Evolutionary conservation across 2,329 filamentous ascomycete genomes (phyloP), one percentile per base, ranked within the genome.

Genomic region (Rachicladosporium sp.): DNA sequence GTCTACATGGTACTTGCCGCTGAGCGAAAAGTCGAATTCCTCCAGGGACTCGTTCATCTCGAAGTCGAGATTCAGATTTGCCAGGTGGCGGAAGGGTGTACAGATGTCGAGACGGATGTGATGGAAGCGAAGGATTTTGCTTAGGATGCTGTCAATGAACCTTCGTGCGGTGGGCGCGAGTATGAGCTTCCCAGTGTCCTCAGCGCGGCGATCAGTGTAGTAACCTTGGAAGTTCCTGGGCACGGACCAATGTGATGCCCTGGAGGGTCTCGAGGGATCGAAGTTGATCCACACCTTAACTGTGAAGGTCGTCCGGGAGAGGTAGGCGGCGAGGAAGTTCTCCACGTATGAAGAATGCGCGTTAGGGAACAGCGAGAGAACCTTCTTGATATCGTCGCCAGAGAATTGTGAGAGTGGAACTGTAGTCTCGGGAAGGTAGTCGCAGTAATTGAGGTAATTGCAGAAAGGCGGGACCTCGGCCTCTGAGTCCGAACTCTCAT

Each of bases 211-310:
- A 8, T 27, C 23, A 8, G 23, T 27, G 7, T 27, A 27, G 23
- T 6, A 27, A 7, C 23, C 23, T 6, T 27, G 23, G 23, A 3
- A 6, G 4, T 48, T 31, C 38, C 50, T 52, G 7, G 40, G 29
- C 2, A 37, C 35, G 10, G 50, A 23, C 21, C 21, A 23, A 6
- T 23, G 21, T 6, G 6, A 23, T 23, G 4, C 21, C 21, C 6
- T 23, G 21, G 21, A 23, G 21, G 21, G 21, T 23, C 21, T 23
- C 6, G 21, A 23, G 15, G 36, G 38, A 19, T 51, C 43, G 41
- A 51, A 54, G 36, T 53, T 50, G n/a, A 40, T 15, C 40, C 52
- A 49, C 37, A 41, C 43, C 3, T 44, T 42, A 21, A 36, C 33
- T 30, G 33, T 35, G 38, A 42, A 43, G 13, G 30, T 43, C 35